These are phyloP conservation scores for Ochetophila trinervis DNA, from an alignment of 306 rosid species.

Conservation along the genomic window DNA sequence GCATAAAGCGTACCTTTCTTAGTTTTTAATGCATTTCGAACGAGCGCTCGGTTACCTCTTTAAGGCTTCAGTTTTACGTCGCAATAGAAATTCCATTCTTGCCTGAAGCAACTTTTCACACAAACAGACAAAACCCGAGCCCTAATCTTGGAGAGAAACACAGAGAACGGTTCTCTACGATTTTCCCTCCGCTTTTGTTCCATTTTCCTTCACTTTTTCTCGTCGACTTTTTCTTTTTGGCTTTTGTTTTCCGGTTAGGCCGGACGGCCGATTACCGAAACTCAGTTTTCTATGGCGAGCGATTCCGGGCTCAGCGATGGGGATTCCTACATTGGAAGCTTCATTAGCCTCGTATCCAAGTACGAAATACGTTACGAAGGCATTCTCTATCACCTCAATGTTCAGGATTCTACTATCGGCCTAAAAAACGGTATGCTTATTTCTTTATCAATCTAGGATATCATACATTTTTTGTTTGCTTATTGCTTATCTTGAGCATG, in stretches of 20 bases:
- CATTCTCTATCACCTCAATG: slow-evolving; percentile 40
- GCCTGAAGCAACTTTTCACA: too few relatives aligned
- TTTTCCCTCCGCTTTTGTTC: background rate
- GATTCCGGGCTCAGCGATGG: slow-evolving; percentile 27
- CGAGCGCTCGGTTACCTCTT: too few relatives aligned
- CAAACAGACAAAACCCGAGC: background rate
- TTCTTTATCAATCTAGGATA: background rate
- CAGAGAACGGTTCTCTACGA: background rate
- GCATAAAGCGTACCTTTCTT: too few relatives aligned
- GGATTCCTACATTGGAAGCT: slow-evolving; percentile 55
- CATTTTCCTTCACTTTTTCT: slow-evolving; percentile 1
- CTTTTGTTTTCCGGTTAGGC: background rate
- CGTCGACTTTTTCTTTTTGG: background rate
- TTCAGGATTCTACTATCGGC: slow-evolving; percentile 57
- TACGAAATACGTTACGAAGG: slow-evolving; percentile 81
- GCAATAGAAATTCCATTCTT: too few relatives aligned
- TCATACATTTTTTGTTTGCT: too few relatives aligned
- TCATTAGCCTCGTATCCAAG: slow-evolving; percentile 62
- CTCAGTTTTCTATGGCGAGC: slow-evolving; percentile 34
- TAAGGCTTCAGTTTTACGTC: too few relatives aligned
- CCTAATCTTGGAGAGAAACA: background rate
- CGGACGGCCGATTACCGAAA: background rate
- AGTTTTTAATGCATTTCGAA: too few relatives aligned
- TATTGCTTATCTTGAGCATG: background rate
- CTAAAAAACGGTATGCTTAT: slow-evolving; percentile 45